Percentiles rank a stretch among this genome's conserved stretches.
Evolutionary conservation across 208 protist species (phyloP).

Genomic region (Leishmania tropica): DNA sequence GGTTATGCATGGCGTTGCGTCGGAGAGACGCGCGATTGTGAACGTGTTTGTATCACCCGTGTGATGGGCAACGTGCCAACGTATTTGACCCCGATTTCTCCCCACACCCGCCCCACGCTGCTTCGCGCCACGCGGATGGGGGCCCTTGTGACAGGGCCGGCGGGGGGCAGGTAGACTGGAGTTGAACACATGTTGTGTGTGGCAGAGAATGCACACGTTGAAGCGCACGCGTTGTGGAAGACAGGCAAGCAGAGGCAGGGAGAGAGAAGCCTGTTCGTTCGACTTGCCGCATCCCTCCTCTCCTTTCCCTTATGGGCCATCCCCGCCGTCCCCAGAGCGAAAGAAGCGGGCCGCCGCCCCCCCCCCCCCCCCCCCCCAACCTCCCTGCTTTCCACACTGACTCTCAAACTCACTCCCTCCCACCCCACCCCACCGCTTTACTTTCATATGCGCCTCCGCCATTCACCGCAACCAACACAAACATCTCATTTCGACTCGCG

Average conservation of each 20-base stretch:
- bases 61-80: not conserved
- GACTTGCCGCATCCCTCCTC: too few species aligned
- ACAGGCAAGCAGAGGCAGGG: too few species aligned
- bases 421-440: not conserved
- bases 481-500: too few species aligned
- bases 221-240: not conserved
- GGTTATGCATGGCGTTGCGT: not conserved
- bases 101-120: too few species aligned
- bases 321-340: too few species aligned
- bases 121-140: not conserved
- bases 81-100: not conserved
- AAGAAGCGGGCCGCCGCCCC: too few species aligned
- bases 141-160: too few species aligned
- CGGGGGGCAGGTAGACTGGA: too few species aligned
- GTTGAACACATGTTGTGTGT: not conserved
- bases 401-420: not conserved
- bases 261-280: too few species aligned
- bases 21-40: not conserved
- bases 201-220: not conserved
- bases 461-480: too few species aligned
- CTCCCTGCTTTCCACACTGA: not conserved
- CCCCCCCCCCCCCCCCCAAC: too few species aligned
- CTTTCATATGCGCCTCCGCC: not conserved
- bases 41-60: not conserved
- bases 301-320: too few species aligned